Base-by-base conservation (phyloP, 768 basidiomycete species). In the Termitomyces bulborhizus region DNA sequence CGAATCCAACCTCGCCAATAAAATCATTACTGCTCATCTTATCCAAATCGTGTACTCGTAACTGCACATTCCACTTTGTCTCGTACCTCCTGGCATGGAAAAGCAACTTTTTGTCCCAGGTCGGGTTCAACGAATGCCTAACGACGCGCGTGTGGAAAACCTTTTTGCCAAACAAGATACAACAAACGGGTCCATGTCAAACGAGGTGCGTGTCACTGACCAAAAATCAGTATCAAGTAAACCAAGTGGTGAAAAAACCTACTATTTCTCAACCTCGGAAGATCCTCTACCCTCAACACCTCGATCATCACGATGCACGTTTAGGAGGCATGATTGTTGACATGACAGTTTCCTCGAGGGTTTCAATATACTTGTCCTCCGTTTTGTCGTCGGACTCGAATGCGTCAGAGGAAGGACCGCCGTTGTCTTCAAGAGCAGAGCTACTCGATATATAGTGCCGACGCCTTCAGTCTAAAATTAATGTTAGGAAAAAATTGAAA, bases 141-240 rank as follows among this genome's bases (percentile, higher is more conserved):
- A 94, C 85, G 27, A 93, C 84, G 32, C 90, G 85, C 0, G 95
- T 98, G 2, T 96, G 80, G 73, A 98, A 98, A 4, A 98, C 91
- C 68, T 97, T 98, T 74, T 94, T 95, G 31, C 95, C 92, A 59
- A 99, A 99, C 3, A 92, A 93, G 59, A 95, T 58, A 99, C 94
- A 24, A 92, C 90, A 65, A 98, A 98, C 0, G 95, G 93, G 63
- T 98, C 95, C 94, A 98, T 97, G 66, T 98, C 95, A 81, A 86
- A 94, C 0, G 90, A 90, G 0, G 83, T 90, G 0, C 88, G 83
- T 1, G 86, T 92, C 83, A 92, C 90, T 90, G 34, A 3, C 21
- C 9, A 11, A 26, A 15, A 6, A 9, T 9, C 55, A 8, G 26
- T 8, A 57, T 34, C 21, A 21, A 21, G 2, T 21, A 42, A 46